These are phyloP conservation scores for Sugiyamaella pinicola DNA, from an alignment of 1,139 yeast genomes.

Conservation along the genomic window DNA sequence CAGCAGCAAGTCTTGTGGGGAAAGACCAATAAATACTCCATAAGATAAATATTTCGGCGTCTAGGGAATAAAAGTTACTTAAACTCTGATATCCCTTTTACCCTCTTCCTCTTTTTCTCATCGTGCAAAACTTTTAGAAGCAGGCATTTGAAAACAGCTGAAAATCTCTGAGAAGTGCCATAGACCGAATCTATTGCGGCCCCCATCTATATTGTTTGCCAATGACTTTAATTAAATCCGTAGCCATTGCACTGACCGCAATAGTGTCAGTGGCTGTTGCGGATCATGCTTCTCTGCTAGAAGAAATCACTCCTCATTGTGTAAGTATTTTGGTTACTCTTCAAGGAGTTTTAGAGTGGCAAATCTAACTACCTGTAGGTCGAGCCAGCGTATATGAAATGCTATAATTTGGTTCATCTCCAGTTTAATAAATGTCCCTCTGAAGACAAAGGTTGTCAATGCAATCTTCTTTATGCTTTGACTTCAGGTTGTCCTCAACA, in stretches of 20 bases:
- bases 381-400: constrained; percentile 26
- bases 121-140: background rate
- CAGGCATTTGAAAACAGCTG: background rate
- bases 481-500: constrained; percentile 31
- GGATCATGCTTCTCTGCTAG: constrained; percentile 13
- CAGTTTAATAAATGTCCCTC: constrained; percentile 30
- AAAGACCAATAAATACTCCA: background rate
- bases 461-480: constrained; percentile 29
- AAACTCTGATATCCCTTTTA: constrained; percentile 11
- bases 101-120: background rate
- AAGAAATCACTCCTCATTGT: constrained; percentile 22
- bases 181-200: background rate
- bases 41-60: background rate
- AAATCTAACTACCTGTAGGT: constrained; percentile 17
- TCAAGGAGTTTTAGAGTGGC: constrained; percentile 1
- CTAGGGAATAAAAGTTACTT: constrained; percentile 8
- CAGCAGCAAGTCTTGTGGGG: background rate
- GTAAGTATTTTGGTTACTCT: constrained; percentile 19
- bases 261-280: constrained; percentile 4
- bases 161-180: too few species aligned
- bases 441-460: constrained; percentile 34
- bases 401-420: constrained; percentile 27
- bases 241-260: constrained; percentile 3
- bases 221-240: constrained; percentile 12
- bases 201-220: background rate